Base-by-base conservation (phyloP, 2,329 filamentous ascomycete species). In the Colletotrichum cuscutae region DNA sequence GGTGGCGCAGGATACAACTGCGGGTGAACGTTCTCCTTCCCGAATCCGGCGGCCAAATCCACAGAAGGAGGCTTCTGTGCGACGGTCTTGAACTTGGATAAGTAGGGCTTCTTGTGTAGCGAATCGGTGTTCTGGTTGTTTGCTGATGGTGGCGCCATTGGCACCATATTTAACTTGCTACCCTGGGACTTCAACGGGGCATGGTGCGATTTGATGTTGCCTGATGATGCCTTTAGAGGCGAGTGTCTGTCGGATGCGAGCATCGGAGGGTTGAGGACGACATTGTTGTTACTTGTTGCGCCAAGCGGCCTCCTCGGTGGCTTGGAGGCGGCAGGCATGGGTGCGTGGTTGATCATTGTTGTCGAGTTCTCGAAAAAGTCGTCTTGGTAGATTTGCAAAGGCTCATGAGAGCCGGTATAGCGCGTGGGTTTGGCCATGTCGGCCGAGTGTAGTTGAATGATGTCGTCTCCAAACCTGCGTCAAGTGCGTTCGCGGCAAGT, bases 141-240 rank as follows among this genome's bases (percentile, higher is more conserved):
- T 74, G 85, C 84, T 66, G 84, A 81, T 2, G 93, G 93, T 37
- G 92, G 92, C 61, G 91, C 89, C 84, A 95, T 92, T 54, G 88
- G 85, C 73, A 93, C 86, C 77, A 90, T 88, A 79, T 93, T 92
- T 75, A 97, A 85, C 78, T 89, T 90, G 79, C 86, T 90, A 81
- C 86, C 87, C 63, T 85, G 82, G 19, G 84, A 79, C 76, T 83
- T 82, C n/a, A 92, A 88, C 75, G 88, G 89, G 77, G 88, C 88
- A 75, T 87, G 87, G 52, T 88, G 91, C 59, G 92, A 91, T 74
- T 89, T 88, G 69, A 86, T 88, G 54, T 84, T 84, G 77, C 85
- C 85, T 76, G 86, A 85, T 68, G 83, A 82, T 42, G 87, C 83
- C 84, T 97, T 97, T 78, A 88, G 89, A 12, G 94, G 94, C 67